Base-by-base conservation (phyloP, 768 basidiomycete species). In the Dioszegia hungarica region DNA sequence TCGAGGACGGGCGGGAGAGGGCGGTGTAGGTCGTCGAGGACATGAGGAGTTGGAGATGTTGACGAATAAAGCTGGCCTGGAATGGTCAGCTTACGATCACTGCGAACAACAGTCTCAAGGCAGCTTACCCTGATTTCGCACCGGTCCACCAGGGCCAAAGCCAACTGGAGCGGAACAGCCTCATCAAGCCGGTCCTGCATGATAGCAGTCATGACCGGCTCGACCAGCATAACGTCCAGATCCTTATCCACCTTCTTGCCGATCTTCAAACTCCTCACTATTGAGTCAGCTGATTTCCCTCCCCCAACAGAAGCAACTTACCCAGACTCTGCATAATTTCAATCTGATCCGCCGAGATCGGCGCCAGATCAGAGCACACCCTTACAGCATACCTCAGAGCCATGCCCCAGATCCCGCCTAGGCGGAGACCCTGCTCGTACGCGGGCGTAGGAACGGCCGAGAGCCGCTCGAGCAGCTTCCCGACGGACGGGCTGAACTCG, bases 41-140 rank as follows among this genome's bases (percentile, higher is more conserved):
- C 36, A 65, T 52, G n/a, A 90, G 80, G 20, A 80, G 82, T 78
- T 93, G 90, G 1, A 94, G 72, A 43, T 84, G 80, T 37, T 86
- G 72, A 19, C 74, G 70, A 22, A 75, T 61, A 44, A 68, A 67
- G 22, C 65, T 62, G 1, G 69, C 72, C 67, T 68, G 38, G n/a
- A 4, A 45, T 2, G 2, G 38, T 34, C 14, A 52, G 44, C 29
- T 56, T 27, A 6, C 28, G 14, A 39, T 1, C 12, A 22, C 2
- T n/a, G n/a, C 24, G n/a, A n/a, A 4, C 14, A n/a, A 19, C 17
- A 31, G 6, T 19, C 28, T 17, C 17, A 5, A 28, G 20, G 20
- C 11, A 15, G 63, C 79, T 61, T 61, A 86, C 91, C 82, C 90
- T 92, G 59, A 92, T 74, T 2, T 78, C 72, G 0, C 81, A 75